Evolutionary conservation across 2,329 filamentous ascomycete genomes (phyloP).

Genomic region (Fusarium cyanostomum): DNA sequence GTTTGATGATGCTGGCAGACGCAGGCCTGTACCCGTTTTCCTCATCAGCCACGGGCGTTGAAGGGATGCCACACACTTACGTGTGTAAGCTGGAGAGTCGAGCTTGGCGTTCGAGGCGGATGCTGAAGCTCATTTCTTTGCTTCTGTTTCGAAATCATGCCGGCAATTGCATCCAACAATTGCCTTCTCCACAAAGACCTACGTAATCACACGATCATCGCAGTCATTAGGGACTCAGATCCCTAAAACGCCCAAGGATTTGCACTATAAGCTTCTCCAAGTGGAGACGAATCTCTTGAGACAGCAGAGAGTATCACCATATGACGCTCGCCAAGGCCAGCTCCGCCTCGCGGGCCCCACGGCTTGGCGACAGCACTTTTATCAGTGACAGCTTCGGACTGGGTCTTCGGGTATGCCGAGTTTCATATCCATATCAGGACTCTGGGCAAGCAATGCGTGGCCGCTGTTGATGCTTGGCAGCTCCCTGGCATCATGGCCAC

Average conservation of each 20-base stretch:
- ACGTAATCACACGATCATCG: too few species aligned
- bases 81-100: neutral
- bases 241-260: neutral
- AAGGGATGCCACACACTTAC: neutral
- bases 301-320: neutral
- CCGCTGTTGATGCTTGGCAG: slow-evolving; percentile 16
- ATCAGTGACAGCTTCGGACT: neutral
- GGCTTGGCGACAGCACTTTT: neutral
- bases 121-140: neutral
- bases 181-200: too few species aligned
- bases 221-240: neutral
- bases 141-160: too few species aligned
- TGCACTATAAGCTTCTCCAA: slow-evolving; percentile 12
- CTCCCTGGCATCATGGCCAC: neutral
- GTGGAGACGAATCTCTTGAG: slow-evolving; percentile 8
- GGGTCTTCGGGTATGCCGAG: too few species aligned
- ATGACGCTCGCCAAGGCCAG: slow-evolving; percentile 34
- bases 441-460: too few species aligned
- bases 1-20: neutral
- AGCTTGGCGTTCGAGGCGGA: neutral
- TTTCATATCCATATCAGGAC: too few species aligned
- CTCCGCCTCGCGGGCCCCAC: slow-evolving; percentile 8
- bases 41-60: neutral
- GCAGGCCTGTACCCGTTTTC: neutral
- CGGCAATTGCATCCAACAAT: too few species aligned